Conservation (phyloP, 805 yeast species). For the Nakazawaea molendinolei region DNA sequence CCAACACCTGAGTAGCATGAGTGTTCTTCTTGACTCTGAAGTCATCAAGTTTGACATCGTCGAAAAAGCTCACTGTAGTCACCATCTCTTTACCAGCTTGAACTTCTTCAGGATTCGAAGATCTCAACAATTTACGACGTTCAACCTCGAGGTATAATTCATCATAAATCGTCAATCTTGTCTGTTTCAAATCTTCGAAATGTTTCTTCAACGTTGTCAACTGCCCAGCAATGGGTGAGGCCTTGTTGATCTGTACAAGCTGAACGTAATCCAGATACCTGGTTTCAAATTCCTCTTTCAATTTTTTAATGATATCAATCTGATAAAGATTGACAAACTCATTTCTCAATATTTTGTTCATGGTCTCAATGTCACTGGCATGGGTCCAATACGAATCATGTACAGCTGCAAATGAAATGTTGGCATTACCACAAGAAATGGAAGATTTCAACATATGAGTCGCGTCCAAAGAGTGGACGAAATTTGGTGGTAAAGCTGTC, state of each 20-base stretch:
- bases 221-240: conserved; percentile 42
- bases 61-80: conserved; percentile 63
- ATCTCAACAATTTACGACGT: conserved; percentile 48
- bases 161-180: conserved; percentile 57
- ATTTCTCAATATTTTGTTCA: conserved; percentile 68
- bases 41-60: conserved; percentile 22
- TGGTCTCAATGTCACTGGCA: conserved; percentile 69
- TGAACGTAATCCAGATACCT: conserved; percentile 72
- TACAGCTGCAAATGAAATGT: conserved; percentile 82
- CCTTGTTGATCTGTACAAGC: conserved; percentile 45
- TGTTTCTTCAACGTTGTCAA: conserved; percentile 44
- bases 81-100: conserved; percentile 46
- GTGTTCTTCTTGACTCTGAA: conserved; percentile 20
- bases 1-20: conserved; percentile 37
- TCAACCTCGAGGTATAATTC: conserved; percentile 67
- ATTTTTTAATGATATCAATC: conserved; percentile 60
- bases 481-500: conserved; percentile 94
- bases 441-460: conserved; percentile 95
- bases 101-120: conserved; percentile 43
- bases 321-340: conserved; percentile 75
- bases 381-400: conserved; percentile 99
- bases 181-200: conserved; percentile 42
- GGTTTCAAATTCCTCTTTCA: conserved; percentile 72
- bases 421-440: conserved; percentile 56
- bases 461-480: conserved; percentile 91